These are phyloP conservation scores for Lactarius akahatsu DNA, from an alignment of 768 basidiomycete species.

Conservation along the genomic window DNA sequence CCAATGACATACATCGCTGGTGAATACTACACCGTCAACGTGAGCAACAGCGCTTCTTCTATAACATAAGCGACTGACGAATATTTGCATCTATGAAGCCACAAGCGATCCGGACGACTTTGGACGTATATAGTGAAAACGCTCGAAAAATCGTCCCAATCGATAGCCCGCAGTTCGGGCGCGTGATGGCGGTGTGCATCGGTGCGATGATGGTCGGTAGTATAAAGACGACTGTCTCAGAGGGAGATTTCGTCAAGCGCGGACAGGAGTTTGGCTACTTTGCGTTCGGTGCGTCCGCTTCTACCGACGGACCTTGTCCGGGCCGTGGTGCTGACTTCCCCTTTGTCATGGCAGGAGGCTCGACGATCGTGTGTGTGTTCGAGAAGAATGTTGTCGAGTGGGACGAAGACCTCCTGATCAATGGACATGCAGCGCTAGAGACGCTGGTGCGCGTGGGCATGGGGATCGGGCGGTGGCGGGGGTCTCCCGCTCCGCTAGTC, in stretches of 20 bases:
- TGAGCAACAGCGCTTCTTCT: constrained; percentile 38
- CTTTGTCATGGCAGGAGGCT: constrained; percentile 58
- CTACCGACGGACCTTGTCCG: neutral
- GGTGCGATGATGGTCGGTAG: constrained; percentile 97
- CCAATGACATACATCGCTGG: constrained; percentile 80
- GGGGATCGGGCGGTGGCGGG: constrained; percentile 61
- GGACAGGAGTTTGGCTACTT: constrained; percentile 95
- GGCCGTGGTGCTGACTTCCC: neutral
- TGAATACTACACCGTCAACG: constrained; percentile 96
- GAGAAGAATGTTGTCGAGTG: constrained; percentile 83
- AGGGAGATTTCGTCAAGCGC: constrained; percentile 75
- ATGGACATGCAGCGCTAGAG: constrained; percentile 84
- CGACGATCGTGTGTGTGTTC: constrained; percentile 88
- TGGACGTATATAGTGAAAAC: constrained; percentile 96
- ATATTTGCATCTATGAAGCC: constrained; percentile 47
- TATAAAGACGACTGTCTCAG: constrained; percentile 82
- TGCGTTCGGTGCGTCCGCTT: constrained; percentile 71
- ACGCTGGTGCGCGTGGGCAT: constrained; percentile 86
- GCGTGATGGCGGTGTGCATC: constrained; percentile 88
- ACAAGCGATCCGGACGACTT: constrained; percentile 85
- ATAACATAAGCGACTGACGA: neutral
- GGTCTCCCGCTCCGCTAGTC: constrained; percentile 17
- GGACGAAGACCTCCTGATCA: constrained; percentile 88
- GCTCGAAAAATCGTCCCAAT: constrained; percentile 90
- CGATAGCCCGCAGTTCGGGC: constrained; percentile 84